Conservation (phyloP, 495 filamentous ascomycete species). For the Poronia punctata region DNA sequence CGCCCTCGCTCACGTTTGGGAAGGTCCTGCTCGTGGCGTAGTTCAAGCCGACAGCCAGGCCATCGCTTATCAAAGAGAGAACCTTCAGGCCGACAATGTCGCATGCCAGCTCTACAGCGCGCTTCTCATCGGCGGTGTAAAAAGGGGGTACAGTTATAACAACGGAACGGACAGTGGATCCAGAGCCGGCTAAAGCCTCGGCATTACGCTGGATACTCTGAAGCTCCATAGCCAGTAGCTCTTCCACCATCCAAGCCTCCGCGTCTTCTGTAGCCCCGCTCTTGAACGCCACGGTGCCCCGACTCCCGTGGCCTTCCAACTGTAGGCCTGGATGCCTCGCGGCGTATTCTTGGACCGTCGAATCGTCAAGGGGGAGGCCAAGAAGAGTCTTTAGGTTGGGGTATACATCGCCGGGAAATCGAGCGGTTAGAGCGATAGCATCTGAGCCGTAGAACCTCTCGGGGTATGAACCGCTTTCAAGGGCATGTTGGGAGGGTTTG, state of each 20-base stretch:
- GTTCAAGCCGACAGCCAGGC: conserved; percentile 86
- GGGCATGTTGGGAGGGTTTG: conserved; percentile 63
- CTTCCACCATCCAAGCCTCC: conserved; percentile 78
- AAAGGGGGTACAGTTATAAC: conserved; percentile 92
- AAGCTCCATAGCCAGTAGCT: conserved; percentile 93
- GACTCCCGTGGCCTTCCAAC: conserved; percentile 47
- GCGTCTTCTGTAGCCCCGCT: conserved; percentile 56
- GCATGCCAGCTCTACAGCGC: conserved; percentile 72
- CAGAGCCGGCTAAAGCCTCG: conserved; percentile 75
- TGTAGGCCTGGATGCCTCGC: conserved; percentile 64
- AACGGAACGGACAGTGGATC: conserved; percentile 62
- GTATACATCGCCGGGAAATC: conserved; percentile 90
- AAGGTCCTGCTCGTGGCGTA: conserved; percentile 90
- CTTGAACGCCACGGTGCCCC: conserved; percentile 68
- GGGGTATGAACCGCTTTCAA: conserved; percentile 59
- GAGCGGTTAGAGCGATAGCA: conserved; percentile 75
- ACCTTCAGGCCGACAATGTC: conserved; percentile 82
- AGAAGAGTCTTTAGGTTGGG: conserved; percentile 84
- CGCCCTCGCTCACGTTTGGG: conserved; percentile 72
- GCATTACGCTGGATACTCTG: conserved; percentile 83
- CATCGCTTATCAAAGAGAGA: conserved; percentile 79
- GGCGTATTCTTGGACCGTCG: conserved; percentile 59
- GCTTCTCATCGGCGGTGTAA: conserved; percentile 82
- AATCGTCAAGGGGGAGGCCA: conserved; percentile 58
- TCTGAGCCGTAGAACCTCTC: conserved; percentile 89